Percentiles rank a stretch among this genome's conserved stretches.
Conservation (phyloP, 495 filamentous ascomycete genomes). For the Neurospora sp. region DNA sequence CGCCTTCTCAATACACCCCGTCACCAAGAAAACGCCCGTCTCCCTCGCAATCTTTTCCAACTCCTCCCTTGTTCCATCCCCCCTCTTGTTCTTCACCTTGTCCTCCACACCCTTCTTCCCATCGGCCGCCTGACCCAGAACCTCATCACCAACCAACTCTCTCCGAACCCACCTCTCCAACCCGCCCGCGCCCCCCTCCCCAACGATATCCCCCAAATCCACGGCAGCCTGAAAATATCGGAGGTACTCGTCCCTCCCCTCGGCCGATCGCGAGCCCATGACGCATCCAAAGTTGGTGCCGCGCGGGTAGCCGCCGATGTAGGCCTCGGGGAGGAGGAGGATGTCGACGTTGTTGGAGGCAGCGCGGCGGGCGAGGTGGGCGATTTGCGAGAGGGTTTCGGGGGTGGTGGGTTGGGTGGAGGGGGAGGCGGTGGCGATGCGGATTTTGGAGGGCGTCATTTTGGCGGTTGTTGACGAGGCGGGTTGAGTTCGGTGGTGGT, state of each 20-base stretch:
- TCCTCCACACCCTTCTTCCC: slow-evolving; percentile 33
- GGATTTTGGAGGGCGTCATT: slow-evolving; percentile 34
- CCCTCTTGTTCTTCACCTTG: slow-evolving; percentile 42
- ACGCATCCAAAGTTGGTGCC: slow-evolving; percentile 67
- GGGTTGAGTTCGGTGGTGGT: background rate
- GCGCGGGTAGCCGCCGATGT: slow-evolving; percentile 85
- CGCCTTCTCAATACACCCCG: slow-evolving; percentile 67
- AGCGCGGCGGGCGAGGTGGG: slow-evolving; percentile 42
- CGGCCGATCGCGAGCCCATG: slow-evolving; percentile 55
- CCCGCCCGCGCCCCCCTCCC: slow-evolving; percentile 44
- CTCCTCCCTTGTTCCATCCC: slow-evolving; percentile 78
- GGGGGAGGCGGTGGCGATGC: slow-evolving; percentile 69
- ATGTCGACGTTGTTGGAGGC: slow-evolving; percentile 52
- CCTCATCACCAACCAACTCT: slow-evolving; percentile 40
- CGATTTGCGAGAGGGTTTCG: slow-evolving; percentile 57
- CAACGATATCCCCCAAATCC: slow-evolving; percentile 79
- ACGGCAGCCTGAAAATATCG: slow-evolving; percentile 68
- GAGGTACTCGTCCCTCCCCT: slow-evolving; percentile 75
- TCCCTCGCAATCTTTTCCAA: slow-evolving; percentile 65
- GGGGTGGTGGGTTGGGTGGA: slow-evolving; percentile 53
- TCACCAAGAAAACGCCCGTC: slow-evolving; percentile 69
- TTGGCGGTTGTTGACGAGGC: background rate
- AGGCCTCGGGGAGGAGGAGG: slow-evolving; percentile 87
- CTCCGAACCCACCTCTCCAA: slow-evolving; percentile 63
- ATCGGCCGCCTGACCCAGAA: too few species aligned